phyloP scores from a whole-genome alignment of 768 basidiomycete genomes.

The Leccinum boreale region DNA sequence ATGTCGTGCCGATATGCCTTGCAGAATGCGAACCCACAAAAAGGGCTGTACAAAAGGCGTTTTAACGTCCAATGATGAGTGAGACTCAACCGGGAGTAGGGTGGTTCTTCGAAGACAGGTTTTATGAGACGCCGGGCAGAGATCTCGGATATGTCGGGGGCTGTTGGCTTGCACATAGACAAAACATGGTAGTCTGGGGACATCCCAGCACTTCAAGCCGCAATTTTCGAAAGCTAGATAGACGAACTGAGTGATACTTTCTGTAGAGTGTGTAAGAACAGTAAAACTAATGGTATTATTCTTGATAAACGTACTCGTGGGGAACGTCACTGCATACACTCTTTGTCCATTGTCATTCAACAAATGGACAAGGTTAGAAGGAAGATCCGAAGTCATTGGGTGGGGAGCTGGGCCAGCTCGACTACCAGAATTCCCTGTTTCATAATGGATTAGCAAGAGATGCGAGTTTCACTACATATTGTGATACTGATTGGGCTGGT shows the following conservation, averaged over 20 bases:
- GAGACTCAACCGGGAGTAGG: not conserved
- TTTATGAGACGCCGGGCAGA: not conserved
- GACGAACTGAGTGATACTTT: not conserved
- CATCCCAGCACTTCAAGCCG: not conserved
- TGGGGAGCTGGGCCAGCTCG: not conserved
- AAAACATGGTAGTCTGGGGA: not conserved
- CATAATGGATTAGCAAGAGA: not conserved
- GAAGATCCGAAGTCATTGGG: not conserved
- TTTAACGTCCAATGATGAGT: not conserved
- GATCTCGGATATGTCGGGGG: not conserved
- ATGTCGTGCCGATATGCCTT: not conserved
- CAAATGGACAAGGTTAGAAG: not conserved
- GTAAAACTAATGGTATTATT: not conserved
- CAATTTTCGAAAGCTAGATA: not conserved
- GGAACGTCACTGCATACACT: not conserved
- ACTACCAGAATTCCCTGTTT: not conserved
- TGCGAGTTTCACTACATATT: too few species aligned
- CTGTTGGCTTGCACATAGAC: not conserved
- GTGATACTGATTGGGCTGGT: too few species aligned
- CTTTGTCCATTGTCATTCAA: not conserved
- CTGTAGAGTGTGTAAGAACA: not conserved
- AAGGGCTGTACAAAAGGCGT: not conserved
- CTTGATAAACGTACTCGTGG: not conserved
- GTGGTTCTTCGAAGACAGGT: not conserved
- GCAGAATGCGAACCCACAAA: not conserved